Percentiles rank a stretch among this genome's conserved stretches.
These are phyloP conservation scores for Fomitopsis betulina DNA, from an alignment of 1,284 basidiomycete species.

Conservation along the genomic window DNA sequence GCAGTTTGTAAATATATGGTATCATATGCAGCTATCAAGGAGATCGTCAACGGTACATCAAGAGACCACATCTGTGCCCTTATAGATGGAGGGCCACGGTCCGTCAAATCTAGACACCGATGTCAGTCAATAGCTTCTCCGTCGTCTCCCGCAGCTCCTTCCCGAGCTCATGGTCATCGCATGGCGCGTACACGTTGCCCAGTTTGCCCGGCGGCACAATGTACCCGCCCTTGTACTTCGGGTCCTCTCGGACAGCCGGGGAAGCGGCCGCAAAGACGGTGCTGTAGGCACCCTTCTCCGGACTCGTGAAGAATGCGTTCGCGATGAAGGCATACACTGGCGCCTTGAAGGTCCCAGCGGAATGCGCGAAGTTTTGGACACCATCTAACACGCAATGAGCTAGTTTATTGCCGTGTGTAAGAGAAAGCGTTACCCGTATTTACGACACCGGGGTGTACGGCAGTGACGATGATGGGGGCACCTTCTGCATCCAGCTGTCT, in stretches of 20 bases:
- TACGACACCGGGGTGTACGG: constrained; percentile 34
- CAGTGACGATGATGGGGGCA: constrained; percentile 25
- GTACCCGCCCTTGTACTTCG: constrained; percentile 42
- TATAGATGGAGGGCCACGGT: neutral
- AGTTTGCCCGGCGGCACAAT: constrained; percentile 35
- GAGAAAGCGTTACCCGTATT: constrained; percentile 33
- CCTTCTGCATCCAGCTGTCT: constrained; percentile 21
- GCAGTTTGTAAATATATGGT: neutral
- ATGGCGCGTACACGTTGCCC: constrained; percentile 20
- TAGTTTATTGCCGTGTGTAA: constrained; percentile 9
- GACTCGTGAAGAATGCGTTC: constrained; percentile 28
- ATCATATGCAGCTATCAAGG: neutral
- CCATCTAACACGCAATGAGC: constrained; percentile 11
- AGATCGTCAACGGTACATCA: neutral
- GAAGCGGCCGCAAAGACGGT: constrained; percentile 44
- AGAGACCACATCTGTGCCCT: neutral
- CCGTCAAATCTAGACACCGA: constrained; percentile 9
- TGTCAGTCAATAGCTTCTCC: constrained; percentile 26
- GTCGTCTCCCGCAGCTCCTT: constrained; percentile 41
- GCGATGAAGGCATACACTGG: constrained; percentile 21
- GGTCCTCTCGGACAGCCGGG: constrained; percentile 27
- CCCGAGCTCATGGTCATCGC: constrained; percentile 33
- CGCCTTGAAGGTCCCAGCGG: constrained; percentile 13
- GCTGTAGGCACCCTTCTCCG: constrained; percentile 38
- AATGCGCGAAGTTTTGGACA: constrained; percentile 14